Conservation (phyloP, 495 filamentous ascomycete genomes). For the Thermothielavioides terrestris region DNA sequence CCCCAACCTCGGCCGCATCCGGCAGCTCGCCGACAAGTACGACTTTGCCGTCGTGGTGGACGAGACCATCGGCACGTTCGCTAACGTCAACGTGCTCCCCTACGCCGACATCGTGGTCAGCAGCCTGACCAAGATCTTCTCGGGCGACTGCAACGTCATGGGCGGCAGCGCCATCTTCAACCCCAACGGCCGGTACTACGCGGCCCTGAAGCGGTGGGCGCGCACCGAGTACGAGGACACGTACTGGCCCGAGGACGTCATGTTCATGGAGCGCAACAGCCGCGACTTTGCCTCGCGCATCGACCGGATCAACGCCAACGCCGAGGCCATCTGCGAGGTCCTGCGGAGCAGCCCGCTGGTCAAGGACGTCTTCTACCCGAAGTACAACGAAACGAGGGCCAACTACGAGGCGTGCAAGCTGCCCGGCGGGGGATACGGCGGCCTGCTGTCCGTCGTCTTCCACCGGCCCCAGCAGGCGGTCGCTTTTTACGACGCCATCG, state of each 20-base stretch:
- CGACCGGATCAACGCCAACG: constrained; percentile 75
- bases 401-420: constrained; percentile 74
- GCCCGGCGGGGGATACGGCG: constrained; percentile 78
- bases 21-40: constrained; percentile 67
- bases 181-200: constrained; percentile 65
- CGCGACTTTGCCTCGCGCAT: constrained; percentile 82
- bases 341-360: constrained; percentile 51
- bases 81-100: constrained; percentile 87
- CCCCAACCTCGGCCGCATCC: constrained; percentile 75
- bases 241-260: constrained; percentile 84
- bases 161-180: constrained; percentile 84
- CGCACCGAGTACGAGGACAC: constrained; percentile 69
- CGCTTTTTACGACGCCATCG: constrained; percentile 75
- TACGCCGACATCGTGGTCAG: constrained; percentile 86
- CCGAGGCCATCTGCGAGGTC: constrained; percentile 70
- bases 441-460: constrained; percentile 78
- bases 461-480: constrained; percentile 58
- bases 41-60: constrained; percentile 89
- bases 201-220: constrained; percentile 52
- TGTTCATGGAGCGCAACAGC: constrained; percentile 94
- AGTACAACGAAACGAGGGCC: constrained; percentile 55
- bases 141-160: constrained; percentile 97
- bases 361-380: constrained; percentile 81
- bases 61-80: constrained; percentile 92
- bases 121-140: constrained; percentile 94